Evolutionary conservation across 495 filamentous ascomycete species (phyloP).

Genomic region (Aspergillus conjunctus): DNA sequence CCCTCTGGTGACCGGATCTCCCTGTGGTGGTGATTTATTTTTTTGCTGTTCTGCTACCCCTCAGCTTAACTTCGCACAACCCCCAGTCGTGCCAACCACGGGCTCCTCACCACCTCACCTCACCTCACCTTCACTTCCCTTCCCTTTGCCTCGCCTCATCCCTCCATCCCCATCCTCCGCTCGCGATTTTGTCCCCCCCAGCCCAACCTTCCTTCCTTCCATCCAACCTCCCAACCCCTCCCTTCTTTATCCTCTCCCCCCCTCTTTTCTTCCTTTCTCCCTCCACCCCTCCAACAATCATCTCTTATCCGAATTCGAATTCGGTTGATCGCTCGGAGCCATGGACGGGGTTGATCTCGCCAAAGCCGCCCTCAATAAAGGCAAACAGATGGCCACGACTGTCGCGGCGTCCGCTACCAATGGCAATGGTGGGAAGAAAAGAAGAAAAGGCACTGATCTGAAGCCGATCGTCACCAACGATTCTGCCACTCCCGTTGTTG

Average conservation of each 20-base stretch:
- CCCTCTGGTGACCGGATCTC: no score
- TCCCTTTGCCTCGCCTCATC: slow-evolving; percentile 27
- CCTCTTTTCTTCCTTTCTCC: slow-evolving; percentile 21
- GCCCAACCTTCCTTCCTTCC: not conserved
- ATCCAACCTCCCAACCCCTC: not conserved
- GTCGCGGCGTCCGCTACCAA: slow-evolving; percentile 61
- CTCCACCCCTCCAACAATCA: slow-evolving; percentile 15
- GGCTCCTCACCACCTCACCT: slow-evolving; percentile 9
- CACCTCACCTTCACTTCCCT: slow-evolving; percentile 21
- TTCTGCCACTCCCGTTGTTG: slow-evolving; percentile 41
- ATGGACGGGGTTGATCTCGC: slow-evolving; percentile 79
- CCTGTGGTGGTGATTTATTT: not conserved
- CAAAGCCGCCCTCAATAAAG: slow-evolving; percentile 75
- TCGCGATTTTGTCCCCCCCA: slow-evolving; percentile 1
- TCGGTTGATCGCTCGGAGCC: slow-evolving; percentile 29
- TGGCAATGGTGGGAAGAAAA: slow-evolving; percentile 74
- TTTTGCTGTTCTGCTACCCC: no score
- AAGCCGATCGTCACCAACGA: slow-evolving; percentile 92
- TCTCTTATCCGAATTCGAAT: slow-evolving; percentile 11
- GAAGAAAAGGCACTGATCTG: slow-evolving; percentile 80
- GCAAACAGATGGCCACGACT: slow-evolving; percentile 66
- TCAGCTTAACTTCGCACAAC: no score
- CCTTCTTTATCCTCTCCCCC: slow-evolving; percentile 8
- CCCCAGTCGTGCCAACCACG: slow-evolving; percentile 12
- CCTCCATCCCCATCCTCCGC: slow-evolving; percentile 23